Percentiles rank a stretch among this genome's conserved stretches.
phyloP scores from a whole-genome alignment of 148 eudicot genomes.

The Salicornia ramosissima region DNA sequence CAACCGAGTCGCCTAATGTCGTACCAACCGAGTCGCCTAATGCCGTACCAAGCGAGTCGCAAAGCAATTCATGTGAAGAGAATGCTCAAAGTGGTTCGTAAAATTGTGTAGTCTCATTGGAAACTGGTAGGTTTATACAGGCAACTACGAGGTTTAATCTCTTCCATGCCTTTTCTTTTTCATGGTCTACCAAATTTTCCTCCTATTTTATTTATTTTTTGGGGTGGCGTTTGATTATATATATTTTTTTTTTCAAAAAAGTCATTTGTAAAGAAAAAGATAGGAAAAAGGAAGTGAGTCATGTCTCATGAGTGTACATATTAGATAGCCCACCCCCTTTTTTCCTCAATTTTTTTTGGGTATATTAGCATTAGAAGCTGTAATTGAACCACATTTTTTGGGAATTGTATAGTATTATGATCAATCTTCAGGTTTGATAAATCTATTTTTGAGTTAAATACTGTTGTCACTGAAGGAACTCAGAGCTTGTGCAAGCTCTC shows the following conservation, averaged over 20 bases:
- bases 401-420: constrained; percentile 4
- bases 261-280: constrained; percentile 5
- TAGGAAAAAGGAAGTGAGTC: not conserved
- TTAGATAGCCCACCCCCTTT: constrained; percentile 15
- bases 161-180: constrained; percentile 20
- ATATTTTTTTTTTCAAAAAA: constrained; percentile 16
- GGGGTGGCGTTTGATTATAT: constrained; percentile 13
- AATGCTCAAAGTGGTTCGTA: constrained; percentile 34
- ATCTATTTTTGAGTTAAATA: not conserved
- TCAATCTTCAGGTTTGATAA: not conserved
- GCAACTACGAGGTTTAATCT: not conserved
- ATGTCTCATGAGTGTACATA: constrained; percentile 17
- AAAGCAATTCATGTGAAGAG: constrained; percentile 52
- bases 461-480: not conserved
- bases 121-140: constrained; percentile 12
- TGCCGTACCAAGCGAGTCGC: constrained; percentile 49
- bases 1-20: constrained; percentile 60
- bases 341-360: not conserved
- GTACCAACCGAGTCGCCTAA: too few species aligned
- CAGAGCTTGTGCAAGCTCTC: not conserved
- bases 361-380: constrained; percentile 19
- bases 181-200: constrained; percentile 7
- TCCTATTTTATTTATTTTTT: constrained; percentile 24
- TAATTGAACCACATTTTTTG: constrained; percentile 14
- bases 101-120: constrained; percentile 30